These are phyloP conservation scores for Xylariaceae sp. DNA, from an alignment of 2,329 filamentous ascomycete species.

Conservation along the genomic window DNA sequence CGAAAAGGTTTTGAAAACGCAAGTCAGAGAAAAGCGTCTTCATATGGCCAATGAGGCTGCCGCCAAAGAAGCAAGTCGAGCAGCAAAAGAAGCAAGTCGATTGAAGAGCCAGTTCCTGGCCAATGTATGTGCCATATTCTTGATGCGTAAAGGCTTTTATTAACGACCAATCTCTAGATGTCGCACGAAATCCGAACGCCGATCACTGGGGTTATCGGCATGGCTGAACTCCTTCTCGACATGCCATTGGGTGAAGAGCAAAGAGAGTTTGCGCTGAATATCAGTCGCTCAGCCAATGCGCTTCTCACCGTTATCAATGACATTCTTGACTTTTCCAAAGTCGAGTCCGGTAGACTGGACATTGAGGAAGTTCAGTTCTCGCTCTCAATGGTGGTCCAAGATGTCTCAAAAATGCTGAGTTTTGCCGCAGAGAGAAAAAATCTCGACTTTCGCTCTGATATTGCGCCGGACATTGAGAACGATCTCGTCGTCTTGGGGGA, in stretches of 20 bases:
- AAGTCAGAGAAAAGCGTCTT: neutral
- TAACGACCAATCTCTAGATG: conserved; percentile 46
- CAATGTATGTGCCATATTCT: conserved; percentile 41
- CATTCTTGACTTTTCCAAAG: conserved; percentile 85
- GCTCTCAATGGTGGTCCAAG: conserved; percentile 66
- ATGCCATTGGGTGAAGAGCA: conserved; percentile 67
- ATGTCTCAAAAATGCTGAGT: conserved; percentile 82
- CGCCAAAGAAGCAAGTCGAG: conserved; percentile 55
- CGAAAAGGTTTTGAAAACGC: conserved; percentile 50
- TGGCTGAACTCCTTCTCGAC: conserved; percentile 70
- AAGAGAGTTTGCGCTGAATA: conserved; percentile 70
- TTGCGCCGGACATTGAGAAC: conserved; percentile 57
- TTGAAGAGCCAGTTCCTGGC: conserved; percentile 78
- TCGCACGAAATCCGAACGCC: conserved; percentile 77
- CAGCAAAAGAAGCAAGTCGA: conserved; percentile 74
- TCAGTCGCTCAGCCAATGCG: conserved; percentile 75
- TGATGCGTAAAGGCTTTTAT: neutral
- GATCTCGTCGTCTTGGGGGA: conserved; percentile 82
- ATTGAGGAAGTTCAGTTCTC: conserved; percentile 80
- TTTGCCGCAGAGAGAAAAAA: conserved; percentile 81
- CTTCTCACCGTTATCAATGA: conserved; percentile 87
- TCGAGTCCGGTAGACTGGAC: conserved; percentile 72
- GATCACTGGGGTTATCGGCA: conserved; percentile 76
- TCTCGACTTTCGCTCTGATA: conserved; percentile 64
- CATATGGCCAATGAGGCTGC: neutral